Base-by-base conservation (phyloP, 257 asterid genomes). In the Rehmannia glutinosa region DNA sequence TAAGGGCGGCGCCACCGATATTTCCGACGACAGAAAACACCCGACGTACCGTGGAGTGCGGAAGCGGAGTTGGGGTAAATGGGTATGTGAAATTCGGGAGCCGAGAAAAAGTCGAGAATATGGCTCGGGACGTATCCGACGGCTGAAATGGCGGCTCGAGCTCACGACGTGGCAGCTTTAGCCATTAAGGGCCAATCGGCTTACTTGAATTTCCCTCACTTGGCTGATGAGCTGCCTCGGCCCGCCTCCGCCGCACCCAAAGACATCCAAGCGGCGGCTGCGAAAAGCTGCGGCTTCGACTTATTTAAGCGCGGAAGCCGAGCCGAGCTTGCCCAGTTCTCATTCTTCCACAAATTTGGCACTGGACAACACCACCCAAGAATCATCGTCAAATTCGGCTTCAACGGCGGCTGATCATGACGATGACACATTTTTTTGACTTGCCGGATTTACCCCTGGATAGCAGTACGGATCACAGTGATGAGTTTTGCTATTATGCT, bases 101-200 rank as follows among this genome's bases (percentile, higher is more conserved):
- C 89, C 89, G 12, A 75, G 49, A 83, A 83, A 69, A 83, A 83
- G 79, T 83, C 88, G 30, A 73, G 88, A 69, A 83, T 83, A 77
- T 83, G 89, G 89, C 82, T 83, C 42, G 89, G 89, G 36, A 80
- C 86, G 2, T 83, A 80, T 36, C 70, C 81, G 1, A 83, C 86
- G 6, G 84, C 89, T 11, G 84, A 83, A 62, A 83, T 83, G 89
- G 89, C 88, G 16, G 88, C 86, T 72, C 83, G 86, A 21, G 88
- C 88, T 0, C 86, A 83, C 20, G 88, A 83, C 52, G 89, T 80
- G 68, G 89, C 84, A 21, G 84, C 89, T 61, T 17, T 80, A 55
- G 84, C 89, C 79, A 78, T 83, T 55, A 83, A 83, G 66, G 86
- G 89, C 36, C 13, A 58, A 17, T 75, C 82, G n/a, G 89, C 86